Evolutionary conservation across 1,139 yeast species (phyloP), one percentile per base, ranked within the genome.

Genomic region (Ashbya aceris): DNA sequence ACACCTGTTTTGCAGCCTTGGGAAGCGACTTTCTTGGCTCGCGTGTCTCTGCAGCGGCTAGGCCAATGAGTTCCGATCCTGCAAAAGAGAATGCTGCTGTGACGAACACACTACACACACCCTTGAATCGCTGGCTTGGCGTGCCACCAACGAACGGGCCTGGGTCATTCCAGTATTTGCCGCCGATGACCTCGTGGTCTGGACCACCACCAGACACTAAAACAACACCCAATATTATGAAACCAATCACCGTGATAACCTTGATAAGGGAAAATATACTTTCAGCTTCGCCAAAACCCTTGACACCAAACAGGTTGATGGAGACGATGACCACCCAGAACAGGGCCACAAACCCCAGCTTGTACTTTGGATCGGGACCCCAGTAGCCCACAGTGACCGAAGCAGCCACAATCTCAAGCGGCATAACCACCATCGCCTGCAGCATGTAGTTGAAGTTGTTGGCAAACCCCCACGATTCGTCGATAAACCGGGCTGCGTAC

Each of bases 31-130:
- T 73, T 57, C 83, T 71, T 48, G 96, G 95, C 63, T 85, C 80
- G 40, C 67, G 70, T 32, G 95, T 76, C 67, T 87, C 96, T 12
- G 94, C 86, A 42, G 94, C 85, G 20, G 95, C 93, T 51, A 87
- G 68, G 50, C 94, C 95, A 47, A 83, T 81, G 56, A 83, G 67
- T 65, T 84, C 95, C 44, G 84, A 75, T 43, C 82, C 82, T 39
- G 73, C 70, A 52, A 67, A 73, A 63, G 77, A 71, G 56, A 74
- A 75, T 0, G 78, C 77, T n/a, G 79, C 78, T 17, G 73, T 68
- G 39, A 71, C 71, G 43, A 71, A 70, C 8, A 70, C 75, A 1
- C 73, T 58, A 40, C 69, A 66, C 36, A 70, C 67, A 36, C 81
- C 81, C 50, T 74, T 73, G 54, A 74, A 73, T 8, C 77, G 49